These are phyloP conservation scores for Elsinoe arachidis DNA, from an alignment of 2,329 filamentous ascomycete genomes.

Conservation along the genomic window DNA sequence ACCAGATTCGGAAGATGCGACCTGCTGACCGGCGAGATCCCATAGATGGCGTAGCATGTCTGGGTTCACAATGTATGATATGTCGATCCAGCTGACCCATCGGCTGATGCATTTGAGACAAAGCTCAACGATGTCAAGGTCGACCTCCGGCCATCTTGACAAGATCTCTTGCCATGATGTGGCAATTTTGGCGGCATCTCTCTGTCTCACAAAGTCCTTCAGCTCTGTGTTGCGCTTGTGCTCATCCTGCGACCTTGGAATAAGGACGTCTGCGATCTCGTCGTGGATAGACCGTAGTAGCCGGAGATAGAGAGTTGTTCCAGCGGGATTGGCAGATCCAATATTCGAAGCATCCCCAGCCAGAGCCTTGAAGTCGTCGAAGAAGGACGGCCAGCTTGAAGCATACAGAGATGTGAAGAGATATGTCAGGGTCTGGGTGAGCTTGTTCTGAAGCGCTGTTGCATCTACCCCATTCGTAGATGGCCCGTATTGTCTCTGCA, in stretches of 20 bases:
- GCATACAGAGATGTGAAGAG: slow-evolving; percentile 84
- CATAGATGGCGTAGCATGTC: slow-evolving; percentile 78
- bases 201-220: slow-evolving; percentile 79
- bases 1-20: slow-evolving; percentile 46
- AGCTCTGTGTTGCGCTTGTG: slow-evolving; percentile 78
- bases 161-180: slow-evolving; percentile 88
- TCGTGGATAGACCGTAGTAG: slow-evolving; percentile 87
- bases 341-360: slow-evolving; percentile 53
- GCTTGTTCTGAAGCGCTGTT: slow-evolving; percentile 81
- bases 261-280: slow-evolving; percentile 88
- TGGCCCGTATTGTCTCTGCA: slow-evolving; percentile 63
- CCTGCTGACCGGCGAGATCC: slow-evolving; percentile 71
- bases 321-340: slow-evolving; percentile 58
- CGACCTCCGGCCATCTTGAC: slow-evolving; percentile 59
- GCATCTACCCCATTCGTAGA: slow-evolving; percentile 53
- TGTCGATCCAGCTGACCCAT: slow-evolving; percentile 99
- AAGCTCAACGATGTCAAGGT: slow-evolving; percentile 71
- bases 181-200: slow-evolving; percentile 83
- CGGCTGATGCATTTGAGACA: slow-evolving; percentile 86
- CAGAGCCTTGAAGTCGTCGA: slow-evolving; percentile 78
- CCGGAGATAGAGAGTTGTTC: slow-evolving; percentile 79
- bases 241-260: slow-evolving; percentile 68
- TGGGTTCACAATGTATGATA: slow-evolving; percentile 83
- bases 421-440: slow-evolving; percentile 90
- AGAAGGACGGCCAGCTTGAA: slow-evolving; percentile 77